Evolutionary conservation across 2,329 filamentous ascomycete genomes (phyloP), one percentile per base, ranked within the genome.

Genomic region (Hirsutella minnesotensis): DNA sequence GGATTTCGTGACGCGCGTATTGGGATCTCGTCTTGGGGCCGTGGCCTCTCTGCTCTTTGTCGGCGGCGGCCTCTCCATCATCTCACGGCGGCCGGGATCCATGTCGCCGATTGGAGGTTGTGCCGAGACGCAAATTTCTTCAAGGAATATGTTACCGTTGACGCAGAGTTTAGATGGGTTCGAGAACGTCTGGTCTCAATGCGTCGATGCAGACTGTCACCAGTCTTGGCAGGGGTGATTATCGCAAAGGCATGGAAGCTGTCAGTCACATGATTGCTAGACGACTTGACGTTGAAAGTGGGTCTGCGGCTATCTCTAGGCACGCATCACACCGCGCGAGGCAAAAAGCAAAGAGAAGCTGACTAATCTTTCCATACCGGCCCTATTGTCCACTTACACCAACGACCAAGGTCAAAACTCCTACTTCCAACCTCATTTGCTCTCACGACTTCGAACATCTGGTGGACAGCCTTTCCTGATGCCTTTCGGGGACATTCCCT

Each of bases 1-100:
- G 16, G 69, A 61, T 56, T 81, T 81, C 42, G 71, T 69, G 52
- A 81, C 67, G 51, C 78, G 74, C 43, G 60, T 73, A 53, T 64
- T 70, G 41, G 67, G 58, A 57, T 81, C 75, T 51, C 67, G 64
- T 51, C 75, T 69, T 7, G 77, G 75, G 35, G 69, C 70, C 27
- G 70, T 73, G 47, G 76, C 64, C 51, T 78, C 69, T 53, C 69
- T 65, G 41, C 61, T 56, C 44, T 56, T 58, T 45, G 56, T 52
- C 20, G 72, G 69, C 49, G 64, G 64, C 48, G 61, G 57, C 38
- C 67, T 68, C 42, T 64, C 54, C 36, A 78, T 70, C 72, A 77
- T 73, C 36, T 72, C 73, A 49, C 63, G 68, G 41, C 75, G 64
- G 37, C 60, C 70, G 12, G 74, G 71, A 54, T 79, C 69, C 75